These are phyloP conservation scores for Curvularia eragrostidis DNA, from an alignment of 2,329 filamentous ascomycete genomes.

Conservation along the genomic window DNA sequence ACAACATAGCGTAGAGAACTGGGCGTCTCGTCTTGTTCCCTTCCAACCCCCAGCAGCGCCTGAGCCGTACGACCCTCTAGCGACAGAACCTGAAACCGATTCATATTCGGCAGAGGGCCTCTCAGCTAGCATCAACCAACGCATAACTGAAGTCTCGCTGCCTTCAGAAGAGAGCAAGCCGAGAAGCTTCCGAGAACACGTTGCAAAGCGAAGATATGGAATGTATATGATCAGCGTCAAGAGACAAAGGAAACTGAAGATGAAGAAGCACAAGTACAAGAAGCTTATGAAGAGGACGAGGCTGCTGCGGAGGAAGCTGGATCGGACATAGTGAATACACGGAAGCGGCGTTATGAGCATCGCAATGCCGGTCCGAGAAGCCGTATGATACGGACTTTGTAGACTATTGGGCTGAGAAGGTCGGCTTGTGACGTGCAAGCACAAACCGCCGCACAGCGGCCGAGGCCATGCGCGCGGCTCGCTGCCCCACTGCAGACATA, in stretches of 20 bases:
- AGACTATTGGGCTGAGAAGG: not conserved
- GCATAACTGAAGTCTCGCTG: constrained; percentile 32
- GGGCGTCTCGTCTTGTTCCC: constrained; percentile 66
- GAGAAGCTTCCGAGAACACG: constrained; percentile 38
- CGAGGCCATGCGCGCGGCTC: constrained; percentile 6
- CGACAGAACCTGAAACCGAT: constrained; percentile 25
- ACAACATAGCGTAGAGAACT: constrained; percentile 48
- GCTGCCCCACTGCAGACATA: not conserved
- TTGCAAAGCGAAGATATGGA: constrained; percentile 42
- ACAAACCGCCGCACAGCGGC: constrained; percentile 1
- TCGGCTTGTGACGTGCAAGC: constrained; percentile 2
- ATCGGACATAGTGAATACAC: constrained; percentile 44
- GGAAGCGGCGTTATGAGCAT: constrained; percentile 20
- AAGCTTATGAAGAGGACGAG: constrained; percentile 95
- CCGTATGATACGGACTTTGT: constrained; percentile 7
- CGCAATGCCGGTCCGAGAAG: constrained; percentile 21
- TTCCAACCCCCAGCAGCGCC: constrained; percentile 88
- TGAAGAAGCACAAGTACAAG: constrained; percentile 99
- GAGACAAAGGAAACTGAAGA: constrained; percentile 91
- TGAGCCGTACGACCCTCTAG: constrained; percentile 59
- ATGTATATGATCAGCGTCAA: constrained; percentile 91
- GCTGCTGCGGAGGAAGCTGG: constrained; percentile 84
- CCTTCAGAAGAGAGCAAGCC: constrained; percentile 19
- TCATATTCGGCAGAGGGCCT: constrained; percentile 24
- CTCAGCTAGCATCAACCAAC: constrained; percentile 44